Evolutionary conservation across 345 rosid species (phyloP).

Genomic region (Microcos paniculata): DNA sequence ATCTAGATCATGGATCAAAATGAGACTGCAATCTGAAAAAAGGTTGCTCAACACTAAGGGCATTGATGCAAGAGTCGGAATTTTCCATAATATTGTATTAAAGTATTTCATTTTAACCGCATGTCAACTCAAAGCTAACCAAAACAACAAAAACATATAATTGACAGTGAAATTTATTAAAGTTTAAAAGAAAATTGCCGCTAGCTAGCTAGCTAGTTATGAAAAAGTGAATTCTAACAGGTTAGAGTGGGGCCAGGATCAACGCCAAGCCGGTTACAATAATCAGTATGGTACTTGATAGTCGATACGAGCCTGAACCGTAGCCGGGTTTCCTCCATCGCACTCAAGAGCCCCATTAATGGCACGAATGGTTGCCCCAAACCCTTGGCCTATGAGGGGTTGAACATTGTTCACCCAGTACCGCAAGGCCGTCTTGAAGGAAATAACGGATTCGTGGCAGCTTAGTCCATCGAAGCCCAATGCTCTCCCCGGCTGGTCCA

Average conservation of each 20-base stretch:
- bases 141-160: too few species aligned
- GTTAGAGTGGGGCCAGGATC: conserved; percentile 52
- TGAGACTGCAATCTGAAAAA: too few species aligned
- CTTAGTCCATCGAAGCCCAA: conserved; percentile 52
- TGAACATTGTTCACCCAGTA: conserved; percentile 61
- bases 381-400: conserved; percentile 52
- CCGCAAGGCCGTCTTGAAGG: conserved; percentile 74
- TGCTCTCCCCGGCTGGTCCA: conserved; percentile 51
- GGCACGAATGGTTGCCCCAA: conserved; percentile 67
- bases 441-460: conserved; percentile 53
- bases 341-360: conserved; percentile 61
- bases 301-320: conserved; percentile 43
- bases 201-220: too few species aligned
- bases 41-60: too few species aligned
- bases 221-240: too few species aligned
- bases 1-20: too few species aligned
- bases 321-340: conserved; percentile 37
- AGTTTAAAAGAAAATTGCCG: too few species aligned
- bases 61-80: too few species aligned
- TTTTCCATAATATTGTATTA: too few species aligned
- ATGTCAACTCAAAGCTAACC: too few species aligned
- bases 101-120: too few species aligned
- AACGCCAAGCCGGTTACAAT: conserved; percentile 53
- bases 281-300: conserved; percentile 48
- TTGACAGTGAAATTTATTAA: too few species aligned